Evolutionary conservation across 371 early-diverging fungal genomes (phyloP), one percentile per base, ranked within the genome.

Genomic region (Syncephalastrum racemosum): DNA sequence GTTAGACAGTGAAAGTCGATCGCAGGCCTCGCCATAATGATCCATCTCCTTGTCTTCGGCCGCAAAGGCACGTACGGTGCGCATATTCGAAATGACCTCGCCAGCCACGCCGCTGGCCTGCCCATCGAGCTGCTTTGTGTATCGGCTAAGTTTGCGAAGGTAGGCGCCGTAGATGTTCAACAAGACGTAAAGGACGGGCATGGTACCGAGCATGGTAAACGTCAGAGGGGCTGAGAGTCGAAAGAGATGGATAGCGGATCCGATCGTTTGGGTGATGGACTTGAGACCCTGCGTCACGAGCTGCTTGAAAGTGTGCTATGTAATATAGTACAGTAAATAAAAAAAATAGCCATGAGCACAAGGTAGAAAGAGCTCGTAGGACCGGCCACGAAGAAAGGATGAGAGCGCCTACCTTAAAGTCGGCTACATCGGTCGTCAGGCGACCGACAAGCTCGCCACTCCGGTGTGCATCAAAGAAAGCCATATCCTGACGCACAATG

Each of bases 61-160:
- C 12, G 87, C 83, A 70, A 90, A 90, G 19, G 91, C 84, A 25
- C 88, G 74, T 15, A 92, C 90, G 0, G 92, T 89, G 45, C 89
- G 67, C 53, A 92, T 82, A 56, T 89, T 89, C 12, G 77, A 64
- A 13, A 92, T 66, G 1, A 84, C 85, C 66, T 92, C 92, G 2
- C 83, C 82, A 3, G 87, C 90, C 23, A 92, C 75, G 2, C 85
- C 86, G 16, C 76, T 71, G 5, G 88, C 80, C 8, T 69, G 52
- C 1, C 80, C 74, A 46, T 91, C 91, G 50, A 82, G 70, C 5
- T 61, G 56, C 39, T 81, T 74, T 2, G 80, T 77, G 1, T 63
- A 41, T 43, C 77, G 77, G 12, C 86, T 85, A 31, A 90, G 46
- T 46, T 64, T 62, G 18, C 92, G 77, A 43, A 92, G 68, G 62